Evolutionary conservation across 495 filamentous ascomycete species (phyloP).

Genomic region (Aspergillus hancockii): DNA sequence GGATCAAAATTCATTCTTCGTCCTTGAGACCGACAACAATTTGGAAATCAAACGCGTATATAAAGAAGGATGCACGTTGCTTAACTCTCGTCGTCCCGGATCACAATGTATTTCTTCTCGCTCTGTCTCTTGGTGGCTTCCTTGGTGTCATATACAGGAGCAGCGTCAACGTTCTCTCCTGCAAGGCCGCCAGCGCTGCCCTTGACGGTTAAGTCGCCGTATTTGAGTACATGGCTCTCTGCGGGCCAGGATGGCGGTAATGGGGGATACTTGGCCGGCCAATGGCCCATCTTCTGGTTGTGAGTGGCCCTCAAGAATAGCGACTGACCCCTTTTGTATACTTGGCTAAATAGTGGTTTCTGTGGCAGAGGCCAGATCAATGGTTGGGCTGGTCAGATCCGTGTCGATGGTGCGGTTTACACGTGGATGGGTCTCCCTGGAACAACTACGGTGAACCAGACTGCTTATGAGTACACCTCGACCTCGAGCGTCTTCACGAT

Average conservation of each 20-base stretch:
- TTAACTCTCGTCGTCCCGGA: slow-evolving; percentile 19
- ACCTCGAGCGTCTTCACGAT: slow-evolving; percentile 60
- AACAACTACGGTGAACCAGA: slow-evolving; percentile 48
- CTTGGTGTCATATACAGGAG: slow-evolving; percentile 28
- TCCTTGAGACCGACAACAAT: slow-evolving; percentile 9
- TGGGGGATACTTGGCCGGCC: slow-evolving; percentile 58
- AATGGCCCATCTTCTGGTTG: slow-evolving; percentile 60
- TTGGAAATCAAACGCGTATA: slow-evolving; percentile 11
- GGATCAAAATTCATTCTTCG: slow-evolving; percentile 10
- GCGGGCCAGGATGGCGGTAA: slow-evolving; percentile 55
- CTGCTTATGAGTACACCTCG: slow-evolving; percentile 56
- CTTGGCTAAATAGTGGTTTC: slow-evolving; percentile 7
- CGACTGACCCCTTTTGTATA: background rate
- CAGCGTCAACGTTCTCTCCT: slow-evolving; percentile 52
- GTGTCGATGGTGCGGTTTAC: slow-evolving; percentile 55
- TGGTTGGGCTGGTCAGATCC: slow-evolving; percentile 59
- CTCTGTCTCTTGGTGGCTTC: slow-evolving; percentile 28
- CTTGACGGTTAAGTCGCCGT: slow-evolving; percentile 59
- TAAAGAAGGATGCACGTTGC: slow-evolving; percentile 23
- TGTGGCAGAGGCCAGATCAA: slow-evolving; percentile 44
- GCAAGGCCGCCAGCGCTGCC: slow-evolving; percentile 58
- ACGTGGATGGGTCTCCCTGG: slow-evolving; percentile 57
- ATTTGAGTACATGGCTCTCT: slow-evolving; percentile 56
- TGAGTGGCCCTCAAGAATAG: slow-evolving; percentile 30
- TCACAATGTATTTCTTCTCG: slow-evolving; percentile 32